These are phyloP conservation scores for Cryphonectria japonica DNA, from an alignment of 2,329 filamentous ascomycete species.

Conservation along the genomic window DNA sequence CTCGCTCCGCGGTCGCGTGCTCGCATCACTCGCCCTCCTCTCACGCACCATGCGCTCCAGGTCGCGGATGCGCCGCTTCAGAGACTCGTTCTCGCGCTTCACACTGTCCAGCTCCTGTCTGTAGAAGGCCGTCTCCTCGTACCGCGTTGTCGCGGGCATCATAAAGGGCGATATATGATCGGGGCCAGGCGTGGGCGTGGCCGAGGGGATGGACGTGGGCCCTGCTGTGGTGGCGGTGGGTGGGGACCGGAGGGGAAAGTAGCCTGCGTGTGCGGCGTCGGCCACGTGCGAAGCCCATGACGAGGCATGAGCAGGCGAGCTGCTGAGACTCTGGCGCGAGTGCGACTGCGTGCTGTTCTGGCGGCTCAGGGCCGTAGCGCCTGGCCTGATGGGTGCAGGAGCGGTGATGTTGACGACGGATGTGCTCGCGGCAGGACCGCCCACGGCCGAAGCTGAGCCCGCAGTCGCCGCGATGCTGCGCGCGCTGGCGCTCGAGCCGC, in stretches of 20 bases:
- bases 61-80: constrained; percentile 65
- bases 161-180: constrained; percentile 55
- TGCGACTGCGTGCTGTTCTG: constrained; percentile 55
- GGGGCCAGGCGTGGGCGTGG: constrained; percentile 44
- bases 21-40: constrained; percentile 51
- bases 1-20: constrained; percentile 48
- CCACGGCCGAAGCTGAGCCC: constrained; percentile 43
- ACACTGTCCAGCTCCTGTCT: constrained; percentile 63
- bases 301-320: constrained; percentile 50
- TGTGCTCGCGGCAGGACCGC: constrained; percentile 34
- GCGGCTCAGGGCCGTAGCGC: constrained; percentile 49
- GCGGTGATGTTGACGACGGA: constrained; percentile 50
- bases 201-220: constrained; percentile 46
- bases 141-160: constrained; percentile 60
- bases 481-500: constrained; percentile 58
- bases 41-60: constrained; percentile 61
- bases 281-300: constrained; percentile 52
- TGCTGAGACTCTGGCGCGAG: constrained; percentile 56
- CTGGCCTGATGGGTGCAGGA: constrained; percentile 48
- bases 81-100: constrained; percentile 65
- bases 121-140: constrained; percentile 65
- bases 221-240: constrained; percentile 22
- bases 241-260: constrained; percentile 39
- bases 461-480: constrained; percentile 56
- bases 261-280: constrained; percentile 40